Evolutionary conservation across 305 asterid genomes (phyloP).

Genomic region (Salvia sclarea): DNA sequence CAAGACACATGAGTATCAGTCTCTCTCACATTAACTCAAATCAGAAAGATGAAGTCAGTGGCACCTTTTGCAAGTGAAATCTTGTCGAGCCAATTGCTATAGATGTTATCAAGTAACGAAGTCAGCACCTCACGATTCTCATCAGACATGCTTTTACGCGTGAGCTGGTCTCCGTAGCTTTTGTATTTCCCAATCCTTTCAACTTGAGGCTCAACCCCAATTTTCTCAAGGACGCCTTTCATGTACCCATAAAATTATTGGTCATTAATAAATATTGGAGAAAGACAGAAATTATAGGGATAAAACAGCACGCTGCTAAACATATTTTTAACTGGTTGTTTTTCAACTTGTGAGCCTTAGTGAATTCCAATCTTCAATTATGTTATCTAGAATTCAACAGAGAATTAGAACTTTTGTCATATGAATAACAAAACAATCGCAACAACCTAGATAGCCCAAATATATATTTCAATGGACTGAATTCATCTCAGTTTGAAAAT

Average conservation of each 20-base stretch:
- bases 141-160: conserved; percentile 64
- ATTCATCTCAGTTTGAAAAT: background rate
- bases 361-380: background rate
- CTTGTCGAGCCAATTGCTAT: conserved; percentile 63
- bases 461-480: background rate
- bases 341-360: conserved; percentile 7
- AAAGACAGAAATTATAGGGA: background rate
- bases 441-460: too few relatives aligned
- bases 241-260: conserved; percentile 14
- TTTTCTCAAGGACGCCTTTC: conserved; percentile 73
- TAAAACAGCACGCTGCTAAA: background rate
- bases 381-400: background rate
- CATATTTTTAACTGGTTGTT: too few relatives aligned
- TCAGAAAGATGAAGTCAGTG: conserved; percentile 10
- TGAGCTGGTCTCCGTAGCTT: conserved; percentile 71
- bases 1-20: conserved; percentile 14
- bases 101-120: conserved; percentile 67
- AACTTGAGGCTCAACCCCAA: conserved; percentile 78
- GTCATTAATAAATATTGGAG: background rate
- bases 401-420: background rate
- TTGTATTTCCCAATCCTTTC: conserved; percentile 80
- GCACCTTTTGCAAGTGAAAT: conserved; percentile 65
- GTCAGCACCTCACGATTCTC: conserved; percentile 84
- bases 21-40: background rate
- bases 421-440: too few relatives aligned